Evolutionary conservation across 345 rosid species (phyloP).

Genomic region (Boechera divaricarpa): DNA sequence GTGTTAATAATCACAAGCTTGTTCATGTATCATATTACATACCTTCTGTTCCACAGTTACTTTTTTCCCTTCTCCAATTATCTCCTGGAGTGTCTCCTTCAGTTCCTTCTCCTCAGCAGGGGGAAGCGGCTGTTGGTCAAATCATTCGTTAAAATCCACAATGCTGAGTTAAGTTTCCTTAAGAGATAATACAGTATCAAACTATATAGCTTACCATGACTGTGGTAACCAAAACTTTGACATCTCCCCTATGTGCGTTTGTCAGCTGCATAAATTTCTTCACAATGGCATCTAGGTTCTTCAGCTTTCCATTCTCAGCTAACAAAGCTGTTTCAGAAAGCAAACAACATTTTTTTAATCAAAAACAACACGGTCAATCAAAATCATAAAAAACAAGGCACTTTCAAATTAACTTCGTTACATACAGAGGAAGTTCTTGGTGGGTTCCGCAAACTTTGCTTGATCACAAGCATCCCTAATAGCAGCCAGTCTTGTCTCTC

Average conservation of each 20-base stretch:
- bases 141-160: constrained; percentile 3
- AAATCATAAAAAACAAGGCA: not conserved
- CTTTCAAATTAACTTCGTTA: not conserved
- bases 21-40: not conserved
- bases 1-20: not conserved
- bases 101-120: constrained; percentile 85
- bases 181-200: not conserved
- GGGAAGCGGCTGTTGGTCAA: constrained; percentile 71
- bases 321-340: constrained; percentile 54
- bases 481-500: constrained; percentile 61
- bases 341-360: not conserved
- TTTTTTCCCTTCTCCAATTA: constrained; percentile 80
- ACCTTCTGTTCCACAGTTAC: constrained; percentile 88
- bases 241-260: constrained; percentile 84
- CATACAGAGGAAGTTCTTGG: constrained; percentile 90
- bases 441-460: constrained; percentile 73
- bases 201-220: constrained; percentile 68
- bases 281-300: constrained; percentile 61
- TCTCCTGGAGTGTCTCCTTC: constrained; percentile 75
- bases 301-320: constrained; percentile 89
- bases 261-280: constrained; percentile 74
- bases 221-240: constrained; percentile 76
- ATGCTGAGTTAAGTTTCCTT: not conserved
- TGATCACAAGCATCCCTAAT: constrained; percentile 59
- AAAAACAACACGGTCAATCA: not conserved